Conservation (phyloP, 495 filamentous ascomycete genomes). For the Aspergillus affinis region DNA sequence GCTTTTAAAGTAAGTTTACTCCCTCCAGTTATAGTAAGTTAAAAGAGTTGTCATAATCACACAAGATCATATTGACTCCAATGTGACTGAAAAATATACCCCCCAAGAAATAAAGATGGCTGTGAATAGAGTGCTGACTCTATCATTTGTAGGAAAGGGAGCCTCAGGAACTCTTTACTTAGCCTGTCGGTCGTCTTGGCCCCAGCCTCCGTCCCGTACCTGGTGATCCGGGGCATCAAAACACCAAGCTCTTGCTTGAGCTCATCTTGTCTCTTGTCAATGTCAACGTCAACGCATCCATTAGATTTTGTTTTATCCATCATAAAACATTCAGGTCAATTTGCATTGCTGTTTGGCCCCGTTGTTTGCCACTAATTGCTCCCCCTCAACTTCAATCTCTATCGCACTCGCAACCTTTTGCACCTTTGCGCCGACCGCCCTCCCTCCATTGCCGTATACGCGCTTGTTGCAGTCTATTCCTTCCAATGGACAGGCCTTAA, state of each 20-base stretch:
- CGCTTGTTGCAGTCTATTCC: background rate
- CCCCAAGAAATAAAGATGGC: too few species aligned
- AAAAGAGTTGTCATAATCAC: too few species aligned
- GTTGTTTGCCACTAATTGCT: background rate
- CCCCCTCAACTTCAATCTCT: background rate
- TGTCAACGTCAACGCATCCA: background rate
- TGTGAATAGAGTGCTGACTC: too few species aligned
- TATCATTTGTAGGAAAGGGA: too few species aligned
- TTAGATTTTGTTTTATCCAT: background rate
- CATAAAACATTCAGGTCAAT: background rate
- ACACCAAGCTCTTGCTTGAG: background rate
- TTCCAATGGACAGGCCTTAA: conserved; percentile 28
- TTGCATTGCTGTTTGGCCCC: background rate
- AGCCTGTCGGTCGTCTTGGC: too few species aligned
- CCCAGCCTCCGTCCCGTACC: background rate
- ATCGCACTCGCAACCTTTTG: background rate
- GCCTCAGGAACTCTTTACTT: too few species aligned
- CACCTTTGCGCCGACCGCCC: background rate
- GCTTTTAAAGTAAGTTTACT: too few species aligned
- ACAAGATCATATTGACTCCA: too few species aligned
- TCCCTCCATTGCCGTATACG: background rate
- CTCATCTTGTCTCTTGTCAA: background rate
- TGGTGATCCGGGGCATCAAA: background rate
- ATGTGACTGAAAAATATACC: too few species aligned
- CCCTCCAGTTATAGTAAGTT: too few species aligned